Percentiles rank a stretch among this genome's conserved stretches.
Conservation (phyloP, 2,329 filamentous ascomycete species). For the Monosporascus sp. region DNA sequence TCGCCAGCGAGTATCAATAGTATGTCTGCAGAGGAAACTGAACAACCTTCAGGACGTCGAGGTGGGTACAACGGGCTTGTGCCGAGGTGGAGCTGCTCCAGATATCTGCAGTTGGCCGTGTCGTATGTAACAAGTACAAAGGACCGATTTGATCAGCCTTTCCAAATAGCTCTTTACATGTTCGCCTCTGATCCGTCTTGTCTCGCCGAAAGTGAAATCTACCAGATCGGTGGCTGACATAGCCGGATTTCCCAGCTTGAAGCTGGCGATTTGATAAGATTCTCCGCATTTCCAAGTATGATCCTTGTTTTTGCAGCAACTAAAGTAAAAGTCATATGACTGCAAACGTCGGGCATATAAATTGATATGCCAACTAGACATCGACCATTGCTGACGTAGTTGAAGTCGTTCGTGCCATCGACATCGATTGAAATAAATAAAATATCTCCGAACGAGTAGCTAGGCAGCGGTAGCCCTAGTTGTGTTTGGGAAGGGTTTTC, state of each 20-base stretch:
- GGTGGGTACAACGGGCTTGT: neutral
- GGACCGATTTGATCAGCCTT: neutral
- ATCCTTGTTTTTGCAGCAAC: neutral
- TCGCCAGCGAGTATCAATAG: neutral
- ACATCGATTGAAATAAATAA: neutral
- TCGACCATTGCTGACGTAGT: neutral
- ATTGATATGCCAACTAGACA: neutral
- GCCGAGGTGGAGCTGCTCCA: neutral
- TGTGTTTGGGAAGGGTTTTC: neutral
- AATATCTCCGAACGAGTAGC: neutral
- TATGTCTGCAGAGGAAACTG: neutral
- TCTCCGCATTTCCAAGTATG: neutral
- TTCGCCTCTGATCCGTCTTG: neutral
- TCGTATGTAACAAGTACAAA: neutral
- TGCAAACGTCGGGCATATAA: neutral
- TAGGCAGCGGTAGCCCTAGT: neutral
- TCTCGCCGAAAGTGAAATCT: neutral
- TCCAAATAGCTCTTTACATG: neutral
- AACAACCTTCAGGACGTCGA: neutral
- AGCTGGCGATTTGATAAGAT: neutral
- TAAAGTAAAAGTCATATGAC: neutral
- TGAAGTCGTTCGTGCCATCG: neutral
- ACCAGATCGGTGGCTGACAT: neutral
- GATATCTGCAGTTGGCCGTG: neutral
- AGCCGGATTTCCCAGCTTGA: neutral